Conservation (phyloP, 2,329 filamentous ascomycete genomes). For the Cladosporium sp. region DNA sequence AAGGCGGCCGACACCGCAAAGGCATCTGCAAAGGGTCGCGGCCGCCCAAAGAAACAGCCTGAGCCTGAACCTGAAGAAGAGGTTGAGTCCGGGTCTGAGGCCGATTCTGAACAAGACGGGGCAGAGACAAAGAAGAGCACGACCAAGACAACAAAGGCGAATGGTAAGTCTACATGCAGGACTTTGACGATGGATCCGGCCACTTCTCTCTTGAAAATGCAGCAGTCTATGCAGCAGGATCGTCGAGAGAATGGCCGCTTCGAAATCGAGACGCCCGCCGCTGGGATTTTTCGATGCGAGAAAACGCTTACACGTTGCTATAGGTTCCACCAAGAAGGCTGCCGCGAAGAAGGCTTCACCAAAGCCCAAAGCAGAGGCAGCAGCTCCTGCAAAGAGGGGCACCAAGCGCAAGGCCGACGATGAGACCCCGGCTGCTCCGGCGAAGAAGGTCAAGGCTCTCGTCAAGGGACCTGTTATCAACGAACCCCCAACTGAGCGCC, state of each 20-base stretch:
- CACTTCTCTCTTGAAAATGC: neutral
- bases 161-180: neutral
- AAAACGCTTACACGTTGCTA: constrained; percentile 20
- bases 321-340: constrained; percentile 23
- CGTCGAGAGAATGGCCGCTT: neutral
- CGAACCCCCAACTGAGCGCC: constrained; percentile 54
- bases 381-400: constrained; percentile 18
- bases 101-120: constrained; percentile 5
- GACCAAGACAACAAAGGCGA: constrained; percentile 10
- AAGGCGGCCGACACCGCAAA: constrained; percentile 24
- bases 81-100: constrained; percentile 4
- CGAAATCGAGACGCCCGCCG: constrained; percentile 2
- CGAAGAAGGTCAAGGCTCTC: constrained; percentile 28
- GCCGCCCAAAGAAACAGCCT: constrained; percentile 14
- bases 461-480: constrained; percentile 52
- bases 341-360: constrained; percentile 17
- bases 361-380: constrained; percentile 3
- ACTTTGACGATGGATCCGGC: no score
- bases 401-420: constrained; percentile 28
- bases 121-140: constrained; percentile 9
- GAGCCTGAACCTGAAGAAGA: constrained; percentile 1
- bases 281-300: constrained; percentile 16
- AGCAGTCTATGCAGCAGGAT: neutral
- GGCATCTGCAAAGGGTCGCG: constrained; percentile 13
- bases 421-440: constrained; percentile 24